phyloP scores from a whole-genome alignment of 2,329 filamentous ascomycete species.

The Alternaria sp. region DNA sequence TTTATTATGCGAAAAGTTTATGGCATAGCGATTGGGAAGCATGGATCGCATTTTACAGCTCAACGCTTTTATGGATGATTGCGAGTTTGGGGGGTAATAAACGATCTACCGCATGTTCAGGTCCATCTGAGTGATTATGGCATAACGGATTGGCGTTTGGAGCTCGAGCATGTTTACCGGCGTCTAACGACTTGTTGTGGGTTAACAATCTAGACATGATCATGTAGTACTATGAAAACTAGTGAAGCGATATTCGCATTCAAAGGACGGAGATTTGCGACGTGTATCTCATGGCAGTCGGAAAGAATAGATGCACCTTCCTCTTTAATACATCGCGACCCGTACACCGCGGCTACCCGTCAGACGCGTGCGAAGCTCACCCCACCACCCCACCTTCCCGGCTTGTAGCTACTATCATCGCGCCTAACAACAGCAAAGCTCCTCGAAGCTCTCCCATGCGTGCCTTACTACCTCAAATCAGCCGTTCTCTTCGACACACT shows the following conservation, averaged over 20 bases:
- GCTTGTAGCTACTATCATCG: conserved; percentile 19
- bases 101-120: not conserved
- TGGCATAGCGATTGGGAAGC: not conserved
- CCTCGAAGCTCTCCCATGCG: conserved; percentile 25
- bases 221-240: conserved; percentile 17
- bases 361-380: conserved; percentile 25
- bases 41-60: not conserved
- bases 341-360: conserved; percentile 37
- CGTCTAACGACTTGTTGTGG: conserved; percentile 6
- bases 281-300: not conserved
- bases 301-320: conserved; percentile 25
- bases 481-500: conserved; percentile 19
- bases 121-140: conserved; percentile 1
- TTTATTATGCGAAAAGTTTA: not conserved
- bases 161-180: conserved; percentile 12
- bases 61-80: not conserved
- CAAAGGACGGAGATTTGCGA: not conserved
- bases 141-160: conserved; percentile 20
- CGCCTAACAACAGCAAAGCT: conserved; percentile 25
- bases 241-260: conserved; percentile 4
- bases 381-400: conserved; percentile 38
- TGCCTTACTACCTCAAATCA: conserved; percentile 16
- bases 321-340: conserved; percentile 22
- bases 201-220: conserved; percentile 15
- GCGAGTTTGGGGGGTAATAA: not conserved